These are phyloP conservation scores for Cladosporium sp. DNA, from an alignment of 2,329 filamentous ascomycete species.

Conservation along the genomic window DNA sequence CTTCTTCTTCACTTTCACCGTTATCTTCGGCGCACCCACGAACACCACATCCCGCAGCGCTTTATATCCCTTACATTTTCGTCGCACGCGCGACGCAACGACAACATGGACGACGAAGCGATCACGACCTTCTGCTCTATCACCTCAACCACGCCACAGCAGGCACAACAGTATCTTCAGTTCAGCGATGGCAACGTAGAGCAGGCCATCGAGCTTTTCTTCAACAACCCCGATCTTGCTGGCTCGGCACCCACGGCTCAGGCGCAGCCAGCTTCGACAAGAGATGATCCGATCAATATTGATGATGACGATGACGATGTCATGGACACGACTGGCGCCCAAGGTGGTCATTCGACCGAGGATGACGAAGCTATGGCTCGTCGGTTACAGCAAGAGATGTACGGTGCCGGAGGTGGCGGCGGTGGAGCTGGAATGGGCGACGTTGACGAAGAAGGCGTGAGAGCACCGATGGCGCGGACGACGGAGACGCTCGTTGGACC, in stretches of 20 bases:
- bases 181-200: conserved; percentile 79
- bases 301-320: conserved; percentile 58
- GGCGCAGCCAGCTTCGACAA: conserved; percentile 27
- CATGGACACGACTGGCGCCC: conserved; percentile 22
- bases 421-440: conserved; percentile 34
- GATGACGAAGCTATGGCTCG: conserved; percentile 93
- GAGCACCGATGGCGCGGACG: conserved; percentile 84
- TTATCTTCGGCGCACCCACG: background rate
- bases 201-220: conserved; percentile 84
- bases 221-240: conserved; percentile 63
- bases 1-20: background rate
- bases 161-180: conserved; percentile 76
- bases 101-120: conserved; percentile 44
- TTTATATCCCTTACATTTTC: too few relatives aligned
- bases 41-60: background rate
- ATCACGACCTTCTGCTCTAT: conserved; percentile 75
- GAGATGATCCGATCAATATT: conserved; percentile 61
- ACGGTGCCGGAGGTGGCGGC: conserved; percentile 48
- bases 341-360: conserved; percentile 44
- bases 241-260: conserved; percentile 27
- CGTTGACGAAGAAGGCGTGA: conserved; percentile 56
- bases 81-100: background rate
- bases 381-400: conserved; percentile 86
- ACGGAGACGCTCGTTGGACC: conserved; percentile 87
- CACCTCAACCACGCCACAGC: conserved; percentile 65